phyloP scores from a whole-genome alignment of 1,284 basidiomycete genomes.

The Boletellus deceptivus region DNA sequence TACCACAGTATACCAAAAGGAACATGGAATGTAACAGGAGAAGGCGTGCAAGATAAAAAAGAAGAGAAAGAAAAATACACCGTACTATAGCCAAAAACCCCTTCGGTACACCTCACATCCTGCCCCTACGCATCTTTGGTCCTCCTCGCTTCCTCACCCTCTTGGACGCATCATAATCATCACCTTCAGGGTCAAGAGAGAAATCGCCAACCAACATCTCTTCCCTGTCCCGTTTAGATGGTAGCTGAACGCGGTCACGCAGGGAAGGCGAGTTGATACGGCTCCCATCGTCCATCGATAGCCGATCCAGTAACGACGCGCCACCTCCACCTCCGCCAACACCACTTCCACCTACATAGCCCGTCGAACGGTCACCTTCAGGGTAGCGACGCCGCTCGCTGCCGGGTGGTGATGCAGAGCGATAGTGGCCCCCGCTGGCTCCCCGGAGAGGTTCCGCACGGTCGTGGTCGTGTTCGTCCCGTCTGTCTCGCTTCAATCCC shows the following conservation, averaged over 20 bases:
- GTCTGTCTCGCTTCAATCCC: slow-evolving; percentile 21
- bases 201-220: slow-evolving; percentile 33
- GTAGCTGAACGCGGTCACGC: slow-evolving; percentile 41
- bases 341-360: slow-evolving; percentile 5
- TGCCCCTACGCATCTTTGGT: slow-evolving; percentile 19
- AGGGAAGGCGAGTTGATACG: slow-evolving; percentile 31
- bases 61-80: not conserved
- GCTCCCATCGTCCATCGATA: slow-evolving; percentile 29
- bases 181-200: slow-evolving; percentile 18
- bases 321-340: slow-evolving; percentile 12
- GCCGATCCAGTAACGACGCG: slow-evolving; percentile 38
- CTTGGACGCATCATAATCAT: slow-evolving; percentile 27
- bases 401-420: slow-evolving; percentile 9
- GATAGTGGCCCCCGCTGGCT: not conserved
- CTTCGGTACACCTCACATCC: slow-evolving; percentile 9
- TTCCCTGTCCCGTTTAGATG: slow-evolving; percentile 39
- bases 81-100: not conserved
- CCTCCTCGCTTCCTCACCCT: slow-evolving; percentile 24
- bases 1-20: slow-evolving; percentile 8
- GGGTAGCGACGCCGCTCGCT: slow-evolving; percentile 17
- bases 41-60: not conserved
- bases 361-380: slow-evolving; percentile 10
- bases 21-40: not conserved
- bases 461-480: slow-evolving; percentile 19
- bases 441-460: slow-evolving; percentile 24